Evolutionary conservation across 208 protist genomes (phyloP), one percentile per base, ranked within the genome.

Genomic region (Leishmania amazonensis): DNA sequence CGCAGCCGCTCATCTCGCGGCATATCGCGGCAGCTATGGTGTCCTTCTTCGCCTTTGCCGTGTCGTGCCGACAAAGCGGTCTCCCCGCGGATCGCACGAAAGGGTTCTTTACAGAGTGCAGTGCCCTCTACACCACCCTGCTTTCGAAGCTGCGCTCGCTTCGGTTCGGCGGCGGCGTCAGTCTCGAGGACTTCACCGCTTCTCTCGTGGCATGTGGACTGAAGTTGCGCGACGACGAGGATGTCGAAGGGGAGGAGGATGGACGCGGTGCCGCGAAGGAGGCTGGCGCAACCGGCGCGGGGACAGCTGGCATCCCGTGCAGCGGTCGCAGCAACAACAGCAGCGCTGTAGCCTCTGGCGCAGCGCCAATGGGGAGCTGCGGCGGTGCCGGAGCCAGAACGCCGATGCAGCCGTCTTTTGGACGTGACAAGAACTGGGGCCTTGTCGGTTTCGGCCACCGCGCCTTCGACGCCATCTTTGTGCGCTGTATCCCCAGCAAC

Each of bases 161-260:
- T 35, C 77, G 58, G 64, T 93, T 95, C 75, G 62, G 80, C 38
- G 67, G 79, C 31, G 88, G 86, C 21, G 85, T 97, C 64, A 91
- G 89, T 74, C 83, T 93, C 68, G 87, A 93, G 75, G 91, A 89
- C 64, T 93, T 97, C 78, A 87, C 92, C 17, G 90, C 94, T 19
- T 85, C 92, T 3, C 86, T 97, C 11, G 89, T 95, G 49, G 91
- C 89, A 62, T 97, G 94, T 74, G 91, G 91, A 57, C 79, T 97
- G 68, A 88, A 93, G 80, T 84, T 97, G 72, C 86, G 89, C n/a
- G 68, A 73, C 11, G 76, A 85, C 49, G 85, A 85, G 2, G 88
- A 82, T 19, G 64, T 21, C 2, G 82, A 85, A 53, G 11, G 51
- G 53, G 80, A 88, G 1, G 42, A 58, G n/a, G 58, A 80, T 8